Conservation (phyloP, 192 early-diverging fungal species). For the Mortierella antarctica region DNA sequence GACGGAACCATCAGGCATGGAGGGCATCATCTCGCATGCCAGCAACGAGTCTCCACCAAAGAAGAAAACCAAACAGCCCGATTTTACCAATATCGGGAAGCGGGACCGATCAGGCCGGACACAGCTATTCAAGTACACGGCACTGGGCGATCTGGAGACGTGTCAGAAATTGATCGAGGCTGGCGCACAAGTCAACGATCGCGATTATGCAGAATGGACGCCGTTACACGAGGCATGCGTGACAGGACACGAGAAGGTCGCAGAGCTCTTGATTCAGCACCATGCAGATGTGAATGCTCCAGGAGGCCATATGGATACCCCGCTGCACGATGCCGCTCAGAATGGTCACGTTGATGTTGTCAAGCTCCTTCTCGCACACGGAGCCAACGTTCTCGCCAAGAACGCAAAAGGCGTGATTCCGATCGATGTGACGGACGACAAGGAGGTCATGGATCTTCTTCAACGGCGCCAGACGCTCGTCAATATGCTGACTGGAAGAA, state of each 20-base stretch:
- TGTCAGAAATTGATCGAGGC: slow-evolving; percentile 62
- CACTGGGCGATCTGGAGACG: slow-evolving; percentile 67
- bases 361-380: slow-evolving; percentile 57
- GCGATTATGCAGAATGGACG: slow-evolving; percentile 77
- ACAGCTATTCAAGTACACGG: slow-evolving; percentile 61
- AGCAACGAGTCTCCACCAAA: slow-evolving; percentile 15
- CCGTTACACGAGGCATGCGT: slow-evolving; percentile 76
- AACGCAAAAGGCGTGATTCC: slow-evolving; percentile 57
- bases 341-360: slow-evolving; percentile 61
- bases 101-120: slow-evolving; percentile 64
- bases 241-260: slow-evolving; percentile 61
- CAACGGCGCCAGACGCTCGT: slow-evolving; percentile 50
- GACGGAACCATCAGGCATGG: neutral
- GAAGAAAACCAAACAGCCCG: slow-evolving; percentile 39
- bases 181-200: slow-evolving; percentile 72
- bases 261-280: slow-evolving; percentile 55
- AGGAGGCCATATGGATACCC: slow-evolving; percentile 75
- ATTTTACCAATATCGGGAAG: slow-evolving; percentile 39
- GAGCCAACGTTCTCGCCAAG: slow-evolving; percentile 67
- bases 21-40: neutral
- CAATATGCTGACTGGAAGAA: slow-evolving; percentile 43
- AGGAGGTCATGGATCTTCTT: slow-evolving; percentile 54
- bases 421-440: slow-evolving; percentile 60
- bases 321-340: slow-evolving; percentile 74
- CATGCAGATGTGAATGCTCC: slow-evolving; percentile 64